Base-by-base conservation (phyloP, 2,329 filamentous ascomycete genomes). In the Alternaria brassicae region DNA sequence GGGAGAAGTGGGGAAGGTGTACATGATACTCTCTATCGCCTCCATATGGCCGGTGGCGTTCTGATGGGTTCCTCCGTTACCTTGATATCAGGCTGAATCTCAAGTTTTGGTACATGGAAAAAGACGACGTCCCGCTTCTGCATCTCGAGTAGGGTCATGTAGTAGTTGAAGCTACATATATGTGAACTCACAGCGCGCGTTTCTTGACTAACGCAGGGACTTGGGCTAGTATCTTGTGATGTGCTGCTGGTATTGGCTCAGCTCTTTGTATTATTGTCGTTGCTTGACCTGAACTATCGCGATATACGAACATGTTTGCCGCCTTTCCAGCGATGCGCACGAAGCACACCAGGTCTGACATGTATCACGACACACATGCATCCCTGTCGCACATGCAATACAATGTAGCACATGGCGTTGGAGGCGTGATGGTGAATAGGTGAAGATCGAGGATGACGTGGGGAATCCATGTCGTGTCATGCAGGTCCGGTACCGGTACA, bases 151-250 rank as follows among this genome's bases (percentile, higher is more conserved):
- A 82, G 62, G 27, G 71, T 75, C 36, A 75, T 73, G 61, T 77
- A 80, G 62, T 81, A 81, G n/a, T 77, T 77, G 58, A 80, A 81
- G 34, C 80, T 80, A 67, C 81, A 82, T 5, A 81, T 66, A 65
- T 76, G 81, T 23, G 76, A 77, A 3, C 80, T 78, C 3, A 80
- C 75, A 61, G 72, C 6, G 40, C 27, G 62, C 78, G 80, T 28
- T 79, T 65, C 13, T 79, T 72, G 79, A 91, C 86, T 5, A 96
- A 81, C 5, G 73, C 73, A 1, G 92, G 90, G 3, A 93, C 82
- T 2, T 89, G 76, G 12, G 80, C 77, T 50, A 87, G 85, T 32
- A 93, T 89, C 7, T 23, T 40, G 37, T 40, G 19, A 6, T 40
- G 23, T 15, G 37, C 37, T 50, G 94, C 91, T 28, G 85, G 86